Base-by-base conservation (phyloP, 2,329 filamentous ascomycete genomes). In the Botrytis pseudocinerea region DNA sequence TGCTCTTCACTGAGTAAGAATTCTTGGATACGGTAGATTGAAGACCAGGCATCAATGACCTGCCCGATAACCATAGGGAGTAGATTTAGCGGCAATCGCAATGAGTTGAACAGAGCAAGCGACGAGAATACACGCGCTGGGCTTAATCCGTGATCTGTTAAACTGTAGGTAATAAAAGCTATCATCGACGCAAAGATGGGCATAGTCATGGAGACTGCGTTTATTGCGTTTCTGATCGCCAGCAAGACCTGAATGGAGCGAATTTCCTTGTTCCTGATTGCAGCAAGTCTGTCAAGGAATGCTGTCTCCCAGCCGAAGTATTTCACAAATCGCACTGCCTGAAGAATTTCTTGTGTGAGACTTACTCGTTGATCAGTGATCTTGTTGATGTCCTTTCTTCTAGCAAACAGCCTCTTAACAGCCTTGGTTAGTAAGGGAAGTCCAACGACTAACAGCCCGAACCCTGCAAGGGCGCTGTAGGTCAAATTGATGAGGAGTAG, bases 161-260 rank as follows among this genome's bases (percentile, higher is more conserved):
- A 82, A 1, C 89, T 91, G 78, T 89, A 92, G 0, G 93, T 95
- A 82, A 98, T 95, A 82, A 98, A 98, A 0, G 95, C 90, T 59
- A 98, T 82, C 94, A 98, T 98, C 1, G 95, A 97, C 0, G 95
- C 94, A 78, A 98, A 98, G 70, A 97, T 93, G 10, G 96, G 95
- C 61, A 82, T 69, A 7, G 79, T 83, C 86, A 92, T 87, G 28
- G 89, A 88, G 2, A 91, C 84, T 12, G 38, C 65, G 77, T 90
- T 87, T 78, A 92, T 90, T 7, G 85, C 90, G 79, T 92, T 92
- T 76, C 91, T 85, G 75, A 92, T 90, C 0, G 89, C 89, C 42
- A 98, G 84, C 63, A 98, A 84, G 22, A 94, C 84, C 81, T 97
- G 95, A 73, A 98, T 94, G n/a, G 92, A 89, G 73, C 87, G 84